Conservation (phyloP, 306 rosid species). For the Lathyrus tuberosus region DNA sequence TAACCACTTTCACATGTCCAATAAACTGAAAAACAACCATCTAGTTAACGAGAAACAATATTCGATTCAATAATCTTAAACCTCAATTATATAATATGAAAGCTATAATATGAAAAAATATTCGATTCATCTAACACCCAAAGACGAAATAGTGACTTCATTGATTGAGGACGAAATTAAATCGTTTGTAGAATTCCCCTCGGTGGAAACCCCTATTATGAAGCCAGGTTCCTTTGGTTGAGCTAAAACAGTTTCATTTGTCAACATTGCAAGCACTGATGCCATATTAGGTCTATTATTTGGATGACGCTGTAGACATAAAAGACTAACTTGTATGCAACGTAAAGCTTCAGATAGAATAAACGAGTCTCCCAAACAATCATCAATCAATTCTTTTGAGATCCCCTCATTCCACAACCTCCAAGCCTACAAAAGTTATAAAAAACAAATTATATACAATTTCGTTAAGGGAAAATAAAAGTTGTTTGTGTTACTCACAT, state of each 20-base stretch:
- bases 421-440: constrained; percentile 33
- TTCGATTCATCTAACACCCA: constrained; percentile 28
- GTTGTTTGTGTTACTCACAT: constrained; percentile 25
- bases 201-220: neutral
- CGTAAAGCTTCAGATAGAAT: constrained; percentile 27
- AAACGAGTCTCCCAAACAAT: neutral
- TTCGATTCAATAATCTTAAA: too few species aligned
- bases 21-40: too few species aligned
- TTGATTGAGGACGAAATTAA: constrained; percentile 7
- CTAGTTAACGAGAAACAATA: too few species aligned
- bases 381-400: constrained; percentile 24
- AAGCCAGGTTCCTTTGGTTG: constrained; percentile 28
- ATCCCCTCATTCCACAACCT: constrained; percentile 33
- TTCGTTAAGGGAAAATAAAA: neutral
- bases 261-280: constrained; percentile 32
- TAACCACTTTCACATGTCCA: too few species aligned
- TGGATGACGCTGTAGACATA: constrained; percentile 35
- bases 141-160: constrained; percentile 2
- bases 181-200: neutral
- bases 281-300: constrained; percentile 29
- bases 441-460: neutral
- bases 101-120: too few species aligned
- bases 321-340: constrained; percentile 37
- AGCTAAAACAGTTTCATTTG: constrained; percentile 18
- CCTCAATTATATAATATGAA: too few species aligned